Base-by-base conservation (phyloP, 257 asterid species). In the Solanum chmielewskii region DNA sequence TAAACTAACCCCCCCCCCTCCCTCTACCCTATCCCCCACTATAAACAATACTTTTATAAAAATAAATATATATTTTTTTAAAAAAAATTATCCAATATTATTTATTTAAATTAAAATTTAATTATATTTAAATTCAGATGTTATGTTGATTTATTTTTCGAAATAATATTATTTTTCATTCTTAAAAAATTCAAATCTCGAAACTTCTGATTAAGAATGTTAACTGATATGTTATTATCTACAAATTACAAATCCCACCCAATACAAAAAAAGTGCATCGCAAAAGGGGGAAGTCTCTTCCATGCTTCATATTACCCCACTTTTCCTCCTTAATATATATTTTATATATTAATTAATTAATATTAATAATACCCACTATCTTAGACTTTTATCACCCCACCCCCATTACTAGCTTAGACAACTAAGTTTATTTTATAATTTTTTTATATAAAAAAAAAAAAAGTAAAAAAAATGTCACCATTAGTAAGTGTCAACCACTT, bases 371-470 rank as follows among this genome's bases (percentile, higher is more conserved):
- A 87, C 90, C 90, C 90, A 90, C 91, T 91, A 64, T 89, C 88
- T 66, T 90, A 87, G 91, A 91, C 93, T 91, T 90, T 91, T 91
- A 14, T 45, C 27, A 15, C 6, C 87, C 80, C 84, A 86, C 37
- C 37, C 49, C 85, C 86, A 71, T 76, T 85, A 84, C 81, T 49
- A 47, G 37, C 59, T 21, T 9, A 18, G 27, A 31, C 60, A 70
- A 11, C 74, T 66, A 69, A 21, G 20, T 88, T 7, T 41, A 70
- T 41, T 59, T 39, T 69, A 66, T 11, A 12, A 15, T 13, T 52
- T 49, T 49, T 49, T 49, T 3, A n/a, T 4, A 37, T 27, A 11
- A 23, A 80, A 83, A 76, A 27, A 86, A 86, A 52, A 74, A 75
- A 37, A 47, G 27, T 16, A 56, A 12, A 25, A 41, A 66, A 2